These are phyloP conservation scores for Cucurbita pepo DNA, from an alignment of 306 rosid genomes.

Conservation along the genomic window DNA sequence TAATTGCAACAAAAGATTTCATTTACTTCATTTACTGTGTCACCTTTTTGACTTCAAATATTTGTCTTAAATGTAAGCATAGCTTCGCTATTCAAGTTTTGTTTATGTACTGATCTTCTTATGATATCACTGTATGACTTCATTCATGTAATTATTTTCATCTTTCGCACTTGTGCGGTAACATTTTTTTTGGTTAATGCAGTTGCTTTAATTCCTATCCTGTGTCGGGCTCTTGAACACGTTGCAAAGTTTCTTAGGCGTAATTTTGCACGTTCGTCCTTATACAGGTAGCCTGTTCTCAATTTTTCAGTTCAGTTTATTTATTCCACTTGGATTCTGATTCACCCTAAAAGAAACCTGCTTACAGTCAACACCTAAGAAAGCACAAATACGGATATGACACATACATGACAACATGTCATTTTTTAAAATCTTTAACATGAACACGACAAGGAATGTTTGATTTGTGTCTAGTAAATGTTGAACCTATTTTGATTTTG, in stretches of 20 bases:
- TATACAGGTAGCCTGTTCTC: constrained; percentile 56
- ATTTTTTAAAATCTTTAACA: no score
- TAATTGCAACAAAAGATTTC: constrained; percentile 66
- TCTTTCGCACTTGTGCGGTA: background rate
- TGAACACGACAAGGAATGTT: no score
- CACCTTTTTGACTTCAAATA: constrained; percentile 61
- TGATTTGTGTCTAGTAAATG: no score
- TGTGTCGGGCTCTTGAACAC: constrained; percentile 70
- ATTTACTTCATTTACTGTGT: constrained; percentile 74
- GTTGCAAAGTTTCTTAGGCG: constrained; percentile 92
- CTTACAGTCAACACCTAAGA: background rate
- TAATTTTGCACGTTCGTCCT: constrained; percentile 69
- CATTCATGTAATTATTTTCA: background rate
- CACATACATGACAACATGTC: no score
- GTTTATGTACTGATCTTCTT: background rate
- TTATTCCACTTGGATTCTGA: no score
- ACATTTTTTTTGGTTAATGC: constrained; percentile 20
- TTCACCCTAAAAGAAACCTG: no score
- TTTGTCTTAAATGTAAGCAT: constrained; percentile 60
- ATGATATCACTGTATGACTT: background rate
- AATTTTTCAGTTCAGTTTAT: background rate
- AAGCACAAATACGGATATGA: no score
- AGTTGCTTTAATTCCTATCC: constrained; percentile 85
- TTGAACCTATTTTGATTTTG: no score
- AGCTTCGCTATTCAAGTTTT: background rate